phyloP scores from a whole-genome alignment of 1,139 yeast species.

The Candida tropicalis region DNA sequence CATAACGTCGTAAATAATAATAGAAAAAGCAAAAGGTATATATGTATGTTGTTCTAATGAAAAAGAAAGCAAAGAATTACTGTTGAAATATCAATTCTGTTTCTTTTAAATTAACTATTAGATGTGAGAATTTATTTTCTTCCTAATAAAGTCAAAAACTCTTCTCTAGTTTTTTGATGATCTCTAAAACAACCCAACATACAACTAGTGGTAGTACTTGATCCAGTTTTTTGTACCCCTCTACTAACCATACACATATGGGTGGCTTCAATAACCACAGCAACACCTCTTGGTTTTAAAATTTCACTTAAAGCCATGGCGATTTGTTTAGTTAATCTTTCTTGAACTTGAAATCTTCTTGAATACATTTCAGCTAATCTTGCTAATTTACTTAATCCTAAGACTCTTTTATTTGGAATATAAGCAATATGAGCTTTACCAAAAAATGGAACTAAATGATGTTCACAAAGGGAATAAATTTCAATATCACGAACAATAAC shows the following conservation, averaged over 20 bases:
- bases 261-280: slow-evolving; percentile 95
- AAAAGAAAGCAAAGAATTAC: neutral
- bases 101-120: too few relatives aligned
- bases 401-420: slow-evolving; percentile 92
- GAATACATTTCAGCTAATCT: slow-evolving; percentile 96
- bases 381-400: slow-evolving; percentile 92
- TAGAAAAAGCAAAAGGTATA: neutral
- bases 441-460: slow-evolving; percentile 93
- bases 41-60: neutral
- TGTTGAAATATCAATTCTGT: slow-evolving; percentile 11
- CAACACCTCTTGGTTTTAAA: slow-evolving; percentile 93
- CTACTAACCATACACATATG: slow-evolving; percentile 99
- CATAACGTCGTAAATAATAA: slow-evolving; percentile 35
- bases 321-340: slow-evolving; percentile 91
- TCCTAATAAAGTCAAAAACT: slow-evolving; percentile 81
- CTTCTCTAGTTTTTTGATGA: slow-evolving; percentile 94
- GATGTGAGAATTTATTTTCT: slow-evolving; percentile 50
- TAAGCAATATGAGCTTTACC: slow-evolving; percentile 97
- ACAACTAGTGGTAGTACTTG: slow-evolving; percentile 92
- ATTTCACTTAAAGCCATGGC: slow-evolving; percentile 95
- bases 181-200: slow-evolving; percentile 96
- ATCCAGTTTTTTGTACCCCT: slow-evolving; percentile 95
- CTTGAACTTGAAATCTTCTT: slow-evolving; percentile 95
- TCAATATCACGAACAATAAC: slow-evolving; percentile 96
- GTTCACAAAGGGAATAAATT: slow-evolving; percentile 91